These are phyloP conservation scores for Claviceps sp. DNA, from an alignment of 2,329 filamentous ascomycete genomes.

Conservation along the genomic window DNA sequence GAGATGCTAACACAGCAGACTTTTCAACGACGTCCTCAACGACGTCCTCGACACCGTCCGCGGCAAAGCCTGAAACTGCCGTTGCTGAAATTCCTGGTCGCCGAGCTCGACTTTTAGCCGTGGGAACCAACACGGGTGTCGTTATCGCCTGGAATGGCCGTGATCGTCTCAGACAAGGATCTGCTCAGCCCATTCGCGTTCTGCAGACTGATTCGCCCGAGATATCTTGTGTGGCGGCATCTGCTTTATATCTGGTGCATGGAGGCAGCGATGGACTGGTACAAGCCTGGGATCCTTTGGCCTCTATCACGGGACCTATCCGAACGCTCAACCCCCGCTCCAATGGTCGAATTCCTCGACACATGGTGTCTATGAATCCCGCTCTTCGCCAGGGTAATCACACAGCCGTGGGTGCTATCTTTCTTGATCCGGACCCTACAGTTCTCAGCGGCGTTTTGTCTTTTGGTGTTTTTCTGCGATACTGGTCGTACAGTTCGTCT, in stretches of 20 bases:
- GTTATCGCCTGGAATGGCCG: constrained; percentile 79
- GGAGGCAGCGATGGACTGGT: constrained; percentile 91
- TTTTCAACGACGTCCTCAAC: not conserved
- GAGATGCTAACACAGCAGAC: constrained; percentile 33
- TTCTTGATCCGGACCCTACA: constrained; percentile 76
- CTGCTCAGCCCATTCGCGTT: constrained; percentile 56
- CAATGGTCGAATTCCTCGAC: constrained; percentile 67
- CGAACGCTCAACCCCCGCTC: constrained; percentile 79
- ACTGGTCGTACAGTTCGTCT: constrained; percentile 86
- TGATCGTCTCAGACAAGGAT: constrained; percentile 31
- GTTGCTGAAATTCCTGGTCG: constrained; percentile 64
- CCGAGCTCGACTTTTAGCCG: constrained; percentile 63
- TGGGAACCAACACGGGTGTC: constrained; percentile 67
- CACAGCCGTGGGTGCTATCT: constrained; percentile 71
- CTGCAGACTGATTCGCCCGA: constrained; percentile 86
- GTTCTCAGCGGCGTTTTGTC: constrained; percentile 75
- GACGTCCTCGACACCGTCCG: not conserved
- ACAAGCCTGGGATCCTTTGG: constrained; percentile 92
- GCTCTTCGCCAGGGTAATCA: constrained; percentile 57
- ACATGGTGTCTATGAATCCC: constrained; percentile 41
- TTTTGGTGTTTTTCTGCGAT: constrained; percentile 74
- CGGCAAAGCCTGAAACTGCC: constrained; percentile 20
- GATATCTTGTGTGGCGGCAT: constrained; percentile 69
- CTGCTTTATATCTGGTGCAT: constrained; percentile 78
- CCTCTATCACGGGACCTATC: constrained; percentile 63